phyloP scores from a whole-genome alignment of 163 green algal genomes.

The Coccomyxa subellipsoidea region DNA sequence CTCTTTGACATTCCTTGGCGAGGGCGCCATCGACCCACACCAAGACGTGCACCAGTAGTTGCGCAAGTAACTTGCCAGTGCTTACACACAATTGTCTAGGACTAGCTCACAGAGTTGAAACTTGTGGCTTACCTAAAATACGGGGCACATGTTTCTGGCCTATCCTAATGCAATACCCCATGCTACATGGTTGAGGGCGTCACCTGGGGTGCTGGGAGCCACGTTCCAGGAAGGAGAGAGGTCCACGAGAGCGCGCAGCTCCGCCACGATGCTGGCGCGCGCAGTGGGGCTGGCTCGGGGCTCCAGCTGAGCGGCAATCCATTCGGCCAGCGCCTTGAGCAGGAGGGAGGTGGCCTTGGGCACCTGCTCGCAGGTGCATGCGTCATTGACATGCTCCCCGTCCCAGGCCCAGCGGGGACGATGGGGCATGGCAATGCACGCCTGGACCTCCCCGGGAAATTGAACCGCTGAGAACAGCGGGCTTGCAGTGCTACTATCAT shows the following conservation, averaged over 20 bases:
- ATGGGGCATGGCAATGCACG: not conserved
- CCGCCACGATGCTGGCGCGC: not conserved
- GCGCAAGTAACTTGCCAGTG: too few relatives aligned
- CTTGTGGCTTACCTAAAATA: too few relatives aligned
- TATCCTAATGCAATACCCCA: too few relatives aligned
- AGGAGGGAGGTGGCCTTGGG: not conserved
- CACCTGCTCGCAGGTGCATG: not conserved
- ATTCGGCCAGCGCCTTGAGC: not conserved
- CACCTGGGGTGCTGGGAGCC: too few relatives aligned
- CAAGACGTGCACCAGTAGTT: too few relatives aligned
- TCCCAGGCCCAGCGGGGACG: not conserved
- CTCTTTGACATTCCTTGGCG: too few relatives aligned
- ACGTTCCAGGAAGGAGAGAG: not conserved
- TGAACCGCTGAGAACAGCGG: not conserved
- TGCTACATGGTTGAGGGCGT: too few relatives aligned
- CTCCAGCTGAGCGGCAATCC: not conserved
- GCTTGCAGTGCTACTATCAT: too few relatives aligned
- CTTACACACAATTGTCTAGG: too few relatives aligned
- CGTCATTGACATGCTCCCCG: not conserved
- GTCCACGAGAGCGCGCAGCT: not conserved
- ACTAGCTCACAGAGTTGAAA: too few relatives aligned
- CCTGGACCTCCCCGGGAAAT: not conserved
- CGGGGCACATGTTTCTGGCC: too few relatives aligned
- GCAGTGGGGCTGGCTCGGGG: not conserved
- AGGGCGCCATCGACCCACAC: too few relatives aligned